phyloP scores from a whole-genome alignment of 2,329 filamentous ascomycete species.

The Aspergillus awamori region DNA sequence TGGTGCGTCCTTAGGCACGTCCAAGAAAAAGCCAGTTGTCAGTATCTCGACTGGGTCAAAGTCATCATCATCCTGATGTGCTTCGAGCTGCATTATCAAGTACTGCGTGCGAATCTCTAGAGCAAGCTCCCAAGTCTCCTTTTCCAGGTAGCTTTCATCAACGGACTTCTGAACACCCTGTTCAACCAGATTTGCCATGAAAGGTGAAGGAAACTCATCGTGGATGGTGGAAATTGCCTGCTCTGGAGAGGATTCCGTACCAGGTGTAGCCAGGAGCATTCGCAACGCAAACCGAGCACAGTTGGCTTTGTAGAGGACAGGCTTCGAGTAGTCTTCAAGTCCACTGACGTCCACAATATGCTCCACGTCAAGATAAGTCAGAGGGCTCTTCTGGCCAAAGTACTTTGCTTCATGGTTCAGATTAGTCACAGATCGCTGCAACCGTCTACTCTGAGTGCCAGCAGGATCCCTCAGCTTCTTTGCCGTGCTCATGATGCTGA shows the following conservation, averaged over 20 bases:
- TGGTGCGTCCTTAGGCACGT: slow-evolving; percentile 21
- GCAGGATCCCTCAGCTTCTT: slow-evolving; percentile 34
- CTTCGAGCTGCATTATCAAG: slow-evolving; percentile 49
- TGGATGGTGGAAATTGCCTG: slow-evolving; percentile 37
- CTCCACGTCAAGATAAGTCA: slow-evolving; percentile 40
- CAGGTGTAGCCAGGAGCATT: slow-evolving; percentile 37
- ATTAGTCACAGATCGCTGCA: slow-evolving; percentile 29
- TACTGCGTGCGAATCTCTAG: slow-evolving; percentile 60
- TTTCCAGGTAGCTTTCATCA: slow-evolving; percentile 46
- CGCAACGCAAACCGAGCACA: slow-evolving; percentile 45
- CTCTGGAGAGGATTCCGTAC: slow-evolving; percentile 17
- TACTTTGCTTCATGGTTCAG: slow-evolving; percentile 29
- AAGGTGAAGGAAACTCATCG: slow-evolving; percentile 35
- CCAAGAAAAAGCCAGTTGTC: slow-evolving; percentile 45
- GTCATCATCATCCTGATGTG: slow-evolving; percentile 30
- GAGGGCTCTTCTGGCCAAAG: slow-evolving; percentile 27
- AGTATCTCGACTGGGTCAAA: slow-evolving; percentile 48
- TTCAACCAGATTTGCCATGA: slow-evolving; percentile 35
- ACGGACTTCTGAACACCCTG: slow-evolving; percentile 10
- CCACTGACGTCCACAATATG: slow-evolving; percentile 27
- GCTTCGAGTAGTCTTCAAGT: slow-evolving; percentile 32
- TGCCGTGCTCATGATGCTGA: slow-evolving; percentile 32
- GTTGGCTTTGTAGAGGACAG: slow-evolving; percentile 49
- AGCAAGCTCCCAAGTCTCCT: slow-evolving; percentile 52
- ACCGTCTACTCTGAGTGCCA: slow-evolving; percentile 32